Evolutionary conservation across 768 basidiomycete species (phyloP).

Genomic region (Lactifluus rugatus): DNA sequence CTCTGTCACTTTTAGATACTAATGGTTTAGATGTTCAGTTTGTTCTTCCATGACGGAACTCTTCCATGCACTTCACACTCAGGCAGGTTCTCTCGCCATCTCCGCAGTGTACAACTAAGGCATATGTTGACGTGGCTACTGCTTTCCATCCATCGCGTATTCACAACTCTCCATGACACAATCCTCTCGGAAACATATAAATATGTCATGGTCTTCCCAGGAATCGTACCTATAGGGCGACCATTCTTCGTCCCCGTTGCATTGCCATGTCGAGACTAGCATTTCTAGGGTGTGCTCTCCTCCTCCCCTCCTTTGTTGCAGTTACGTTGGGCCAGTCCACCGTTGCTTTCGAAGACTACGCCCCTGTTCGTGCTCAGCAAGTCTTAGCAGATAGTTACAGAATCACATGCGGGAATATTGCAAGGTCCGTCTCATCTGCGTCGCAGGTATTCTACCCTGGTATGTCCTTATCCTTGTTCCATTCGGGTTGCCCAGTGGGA

Average conservation of each 20-base stretch:
- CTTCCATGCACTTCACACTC: too few relatives aligned
- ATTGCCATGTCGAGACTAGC: neutral
- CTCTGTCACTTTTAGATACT: too few relatives aligned
- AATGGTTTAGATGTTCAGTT: too few relatives aligned
- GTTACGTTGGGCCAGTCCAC: neutral
- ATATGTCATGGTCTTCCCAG: neutral
- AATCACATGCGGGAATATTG: neutral
- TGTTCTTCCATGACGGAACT: too few relatives aligned
- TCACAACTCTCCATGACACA: neutral
- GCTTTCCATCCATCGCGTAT: neutral
- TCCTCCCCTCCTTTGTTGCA: neutral
- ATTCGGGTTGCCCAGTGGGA: too few relatives aligned
- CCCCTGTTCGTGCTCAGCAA: neutral
- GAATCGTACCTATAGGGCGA: neutral
- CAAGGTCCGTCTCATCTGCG: neutral
- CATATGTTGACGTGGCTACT: neutral
- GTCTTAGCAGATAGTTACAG: neutral
- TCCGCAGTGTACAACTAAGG: neutral
- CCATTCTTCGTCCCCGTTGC: neutral
- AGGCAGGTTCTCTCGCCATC: too few relatives aligned
- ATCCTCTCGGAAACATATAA: neutral
- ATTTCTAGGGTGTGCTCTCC: neutral
- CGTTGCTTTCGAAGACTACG: neutral
- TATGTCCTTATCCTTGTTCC: neutral
- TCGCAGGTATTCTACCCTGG: neutral